Base-by-base conservation (phyloP, 495 filamentous ascomycete species). In the Neurospora sp. region DNA sequence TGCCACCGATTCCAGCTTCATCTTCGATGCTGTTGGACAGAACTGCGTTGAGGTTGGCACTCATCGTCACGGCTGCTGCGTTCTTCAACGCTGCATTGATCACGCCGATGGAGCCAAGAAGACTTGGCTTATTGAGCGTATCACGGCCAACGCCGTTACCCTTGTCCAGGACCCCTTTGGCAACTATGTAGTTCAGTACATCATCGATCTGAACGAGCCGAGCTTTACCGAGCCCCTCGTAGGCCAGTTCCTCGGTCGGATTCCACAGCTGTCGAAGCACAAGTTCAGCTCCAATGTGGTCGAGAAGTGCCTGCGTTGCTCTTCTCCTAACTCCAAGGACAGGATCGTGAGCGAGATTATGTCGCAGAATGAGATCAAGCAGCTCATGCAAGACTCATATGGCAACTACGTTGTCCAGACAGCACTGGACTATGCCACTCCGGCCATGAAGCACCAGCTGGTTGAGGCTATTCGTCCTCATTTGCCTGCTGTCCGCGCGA, bases 241-340 rank as follows among this genome's bases (percentile, higher is more conserved):
- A 71, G 83, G 86, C 37, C 88, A 87, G 74, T 98, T 98, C 85
- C 80, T 85, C 38, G 90, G 91, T 73, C 89, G 92, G 76, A 90
- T 98, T 76, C 82, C 88, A 39, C 82, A 86, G 69, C 85, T 98
- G 12, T 97, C 96, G 5, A 96, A 93, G 83, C 96, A 98, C 82
- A 99, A 99, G 83, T 99, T 99, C 85, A 97, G 94, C 85, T 98
- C 95, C 72, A 99, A 99, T 78, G 96, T 99, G 70, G 93, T 99
- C 73, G 96, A 99, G 84, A 98, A 98, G 83, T 97, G 95, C 79
- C 88, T 99, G 69, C 93, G 95, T 38, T 94, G 91, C 78, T 90
- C 93, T 1, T 88, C 91, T 54, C 78, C 85, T 5, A 81, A 83
- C 5, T 90, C 91, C 49, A 93, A 92, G 77, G 92, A 93, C 76